Evolutionary conservation across 1,284 basidiomycete genomes (phyloP).

Genomic region (Calocybe gambosa): DNA sequence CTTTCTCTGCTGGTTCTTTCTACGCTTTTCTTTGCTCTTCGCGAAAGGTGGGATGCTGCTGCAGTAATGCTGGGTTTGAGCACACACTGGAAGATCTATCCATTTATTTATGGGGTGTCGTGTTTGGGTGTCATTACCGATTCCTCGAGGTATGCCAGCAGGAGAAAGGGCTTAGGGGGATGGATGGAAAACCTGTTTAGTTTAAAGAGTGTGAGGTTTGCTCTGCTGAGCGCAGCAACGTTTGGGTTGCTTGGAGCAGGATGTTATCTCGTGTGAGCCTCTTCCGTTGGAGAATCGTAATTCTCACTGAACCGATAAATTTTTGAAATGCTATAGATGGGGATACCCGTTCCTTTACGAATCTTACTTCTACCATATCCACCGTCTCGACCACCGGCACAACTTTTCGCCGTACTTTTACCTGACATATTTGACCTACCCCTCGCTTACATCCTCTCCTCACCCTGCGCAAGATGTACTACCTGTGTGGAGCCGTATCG

Average conservation of each 20-base stretch:
- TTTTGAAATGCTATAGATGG: conserved; percentile 59
- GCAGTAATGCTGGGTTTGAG: conserved; percentile 74
- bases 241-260: conserved; percentile 60
- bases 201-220: conserved; percentile 60
- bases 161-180: conserved; percentile 21
- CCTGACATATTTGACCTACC: conserved; percentile 80
- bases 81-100: conserved; percentile 95
- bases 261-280: conserved; percentile 78
- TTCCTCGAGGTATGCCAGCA: conserved; percentile 1
- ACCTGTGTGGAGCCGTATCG: conserved; percentile 32
- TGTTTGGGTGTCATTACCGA: conserved; percentile 63
- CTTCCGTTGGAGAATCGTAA: not conserved
- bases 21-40: conserved; percentile 59
- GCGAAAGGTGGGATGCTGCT: conserved; percentile 49
- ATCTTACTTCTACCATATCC: conserved; percentile 90
- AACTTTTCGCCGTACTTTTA: conserved; percentile 99
- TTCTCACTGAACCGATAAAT: conserved; percentile 8
- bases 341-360: conserved; percentile 89
- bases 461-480: conserved; percentile 36
- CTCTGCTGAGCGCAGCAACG: conserved; percentile 56
- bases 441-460: conserved; percentile 36
- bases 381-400: conserved; percentile 91
- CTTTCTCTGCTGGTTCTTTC: conserved; percentile 78
- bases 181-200: conserved; percentile 46
- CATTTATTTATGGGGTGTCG: conserved; percentile 82